Conservation (phyloP, 31 red algal species). For the Asparagopsis taxiformis region DNA sequence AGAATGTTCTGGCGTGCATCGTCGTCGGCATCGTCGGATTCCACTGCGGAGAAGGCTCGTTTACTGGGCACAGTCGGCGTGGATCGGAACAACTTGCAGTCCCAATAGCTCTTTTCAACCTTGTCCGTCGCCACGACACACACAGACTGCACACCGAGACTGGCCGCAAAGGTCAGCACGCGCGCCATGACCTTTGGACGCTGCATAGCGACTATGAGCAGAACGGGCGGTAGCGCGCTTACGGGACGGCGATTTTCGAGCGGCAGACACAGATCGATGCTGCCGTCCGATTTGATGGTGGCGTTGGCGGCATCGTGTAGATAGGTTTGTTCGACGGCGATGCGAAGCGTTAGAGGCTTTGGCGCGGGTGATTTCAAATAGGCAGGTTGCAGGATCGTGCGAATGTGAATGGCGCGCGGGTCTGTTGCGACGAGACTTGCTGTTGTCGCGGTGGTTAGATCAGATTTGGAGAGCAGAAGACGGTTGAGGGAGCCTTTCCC, state of each 20-base stretch:
- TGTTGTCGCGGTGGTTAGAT: neutral
- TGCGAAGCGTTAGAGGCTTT: conserved; percentile 1
- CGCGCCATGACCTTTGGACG: conserved; percentile 61
- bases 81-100: conserved; percentile 45
- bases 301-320: conserved; percentile 41
- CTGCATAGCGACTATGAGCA: conserved; percentile 56
- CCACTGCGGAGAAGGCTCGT: too few relatives aligned
- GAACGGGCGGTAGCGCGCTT: conserved; percentile 3
- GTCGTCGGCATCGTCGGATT: neutral
- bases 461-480: neutral
- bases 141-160: conserved; percentile 35
- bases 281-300: conserved; percentile 13
- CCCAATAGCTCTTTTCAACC: conserved; percentile 62
- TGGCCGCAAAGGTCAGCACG: conserved; percentile 31
- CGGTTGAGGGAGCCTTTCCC: conserved; percentile 18
- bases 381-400: neutral
- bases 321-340: conserved; percentile 12
- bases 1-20: neutral
- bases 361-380: neutral
- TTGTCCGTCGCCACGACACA: conserved; percentile 38
- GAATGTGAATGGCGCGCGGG: conserved; percentile 9
- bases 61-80: neutral
- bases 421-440: neutral
- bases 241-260: neutral
- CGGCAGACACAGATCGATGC: conserved; percentile 2